Evolutionary conservation across 176 grass and related monocot species (phyloP).

Genomic region (Juncus inflexus): DNA sequence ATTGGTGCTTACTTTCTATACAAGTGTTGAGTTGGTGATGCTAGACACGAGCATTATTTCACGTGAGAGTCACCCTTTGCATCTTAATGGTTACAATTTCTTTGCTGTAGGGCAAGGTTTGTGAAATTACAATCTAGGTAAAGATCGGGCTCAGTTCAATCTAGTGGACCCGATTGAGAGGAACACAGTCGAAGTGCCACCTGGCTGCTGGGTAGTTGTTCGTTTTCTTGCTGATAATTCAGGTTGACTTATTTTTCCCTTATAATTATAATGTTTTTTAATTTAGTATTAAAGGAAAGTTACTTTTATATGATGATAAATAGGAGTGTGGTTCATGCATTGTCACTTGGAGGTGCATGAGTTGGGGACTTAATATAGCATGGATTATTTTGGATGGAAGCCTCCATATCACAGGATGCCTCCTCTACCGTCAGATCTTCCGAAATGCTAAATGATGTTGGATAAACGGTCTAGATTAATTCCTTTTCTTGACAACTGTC

Average conservation of each 20-base stretch:
- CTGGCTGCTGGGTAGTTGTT: conserved; percentile 55
- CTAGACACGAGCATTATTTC: conserved; percentile 56
- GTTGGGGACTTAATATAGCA: not conserved
- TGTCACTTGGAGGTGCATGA: not conserved
- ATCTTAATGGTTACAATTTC: conserved; percentile 59
- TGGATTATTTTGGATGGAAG: conserved; percentile 1
- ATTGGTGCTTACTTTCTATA: conserved; percentile 43
- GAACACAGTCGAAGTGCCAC: conserved; percentile 62
- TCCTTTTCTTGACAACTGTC: too few relatives aligned
- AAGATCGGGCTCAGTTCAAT: conserved; percentile 48
- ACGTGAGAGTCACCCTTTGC: conserved; percentile 66
- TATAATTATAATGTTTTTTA: not conserved
- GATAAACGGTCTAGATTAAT: too few relatives aligned
- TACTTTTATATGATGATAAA: not conserved
- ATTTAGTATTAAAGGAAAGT: not conserved
- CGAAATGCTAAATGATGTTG: not conserved
- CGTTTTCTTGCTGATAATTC: conserved; percentile 67
- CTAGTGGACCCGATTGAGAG: conserved; percentile 67
- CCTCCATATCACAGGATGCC: not conserved
- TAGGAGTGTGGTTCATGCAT: not conserved
- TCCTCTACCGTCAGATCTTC: not conserved
- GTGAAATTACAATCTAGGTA: conserved; percentile 49
- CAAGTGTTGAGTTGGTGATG: conserved; percentile 60
- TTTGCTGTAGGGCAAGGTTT: conserved; percentile 28
- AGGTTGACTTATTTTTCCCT: conserved; percentile 23